A percentile compares a stretch with the other conserved stretches of the same genome.
These are phyloP conservation scores for Alternaria incomplexa DNA, from an alignment of 2,329 filamentous ascomycete species.

Conservation along the genomic window DNA sequence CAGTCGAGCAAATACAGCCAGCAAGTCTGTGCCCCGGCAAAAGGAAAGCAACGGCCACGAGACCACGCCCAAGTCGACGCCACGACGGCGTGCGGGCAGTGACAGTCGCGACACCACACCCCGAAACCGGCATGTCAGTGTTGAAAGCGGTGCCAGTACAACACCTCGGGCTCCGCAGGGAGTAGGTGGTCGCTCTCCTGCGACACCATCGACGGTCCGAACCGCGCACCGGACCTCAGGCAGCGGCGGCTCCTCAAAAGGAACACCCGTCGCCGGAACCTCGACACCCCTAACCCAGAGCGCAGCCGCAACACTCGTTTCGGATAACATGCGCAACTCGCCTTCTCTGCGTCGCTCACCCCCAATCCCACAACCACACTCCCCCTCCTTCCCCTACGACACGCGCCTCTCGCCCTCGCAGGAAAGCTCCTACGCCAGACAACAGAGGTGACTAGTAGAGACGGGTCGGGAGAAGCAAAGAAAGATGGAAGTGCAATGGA, in stretches of 20 bases:
- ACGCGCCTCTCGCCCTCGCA: conserved; percentile 34
- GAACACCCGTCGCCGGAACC: conserved; percentile 30
- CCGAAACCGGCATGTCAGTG: conserved; percentile 35
- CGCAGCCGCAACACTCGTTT: conserved; percentile 36
- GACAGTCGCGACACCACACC: conserved; percentile 43
- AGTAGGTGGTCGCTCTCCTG: conserved; percentile 37
- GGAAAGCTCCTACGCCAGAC: conserved; percentile 32
- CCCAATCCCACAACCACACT: conserved; percentile 20
- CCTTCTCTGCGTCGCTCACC: conserved; percentile 41
- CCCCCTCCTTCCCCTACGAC: conserved; percentile 24
- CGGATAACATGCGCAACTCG: conserved; percentile 34
- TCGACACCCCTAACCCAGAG: conserved; percentile 37
- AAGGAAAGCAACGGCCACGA: conserved; percentile 32
- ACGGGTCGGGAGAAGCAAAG: conserved; percentile 40
- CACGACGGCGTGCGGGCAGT: conserved; percentile 32
- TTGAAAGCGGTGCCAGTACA: conserved; percentile 40
- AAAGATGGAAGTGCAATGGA: conserved; percentile 47
- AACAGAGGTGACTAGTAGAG: conserved; percentile 41
- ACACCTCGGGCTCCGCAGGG: conserved; percentile 42
- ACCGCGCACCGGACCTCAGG: conserved; percentile 32
- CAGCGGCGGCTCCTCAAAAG: conserved; percentile 37
- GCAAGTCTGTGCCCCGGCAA: conserved; percentile 28
- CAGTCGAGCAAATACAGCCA: conserved; percentile 39
- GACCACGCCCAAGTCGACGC: conserved; percentile 32
- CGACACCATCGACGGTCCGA: conserved; percentile 43